These are phyloP conservation scores for Rhododendron williamsianum DNA, from an alignment of 148 eudicot species.

Conservation along the genomic window DNA sequence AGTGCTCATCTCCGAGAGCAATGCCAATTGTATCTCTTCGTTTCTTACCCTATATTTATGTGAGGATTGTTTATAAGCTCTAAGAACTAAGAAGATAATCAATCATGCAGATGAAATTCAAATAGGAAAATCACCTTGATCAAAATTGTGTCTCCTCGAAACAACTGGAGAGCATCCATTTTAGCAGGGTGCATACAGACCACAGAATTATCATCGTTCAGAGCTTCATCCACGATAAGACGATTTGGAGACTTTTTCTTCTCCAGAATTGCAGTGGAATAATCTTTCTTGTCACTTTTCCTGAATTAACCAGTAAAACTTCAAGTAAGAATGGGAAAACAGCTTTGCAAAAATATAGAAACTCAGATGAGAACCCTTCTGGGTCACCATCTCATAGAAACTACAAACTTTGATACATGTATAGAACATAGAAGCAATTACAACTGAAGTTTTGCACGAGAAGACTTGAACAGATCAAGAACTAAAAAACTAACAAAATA, in stretches of 20 bases:
- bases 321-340: background rate
- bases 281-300: slow-evolving; percentile 23
- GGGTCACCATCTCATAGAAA: background rate
- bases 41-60: slow-evolving; percentile 27
- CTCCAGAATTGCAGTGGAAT: slow-evolving; percentile 32
- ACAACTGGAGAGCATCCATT: slow-evolving; percentile 32
- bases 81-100: background rate
- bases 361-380: background rate
- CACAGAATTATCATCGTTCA: slow-evolving; percentile 34
- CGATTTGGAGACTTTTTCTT: slow-evolving; percentile 35
- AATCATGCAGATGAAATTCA: background rate
- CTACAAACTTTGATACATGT: background rate
- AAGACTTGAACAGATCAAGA: background rate
- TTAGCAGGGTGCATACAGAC: slow-evolving; percentile 25
- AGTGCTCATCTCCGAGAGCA: slow-evolving; percentile 27
- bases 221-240: slow-evolving; percentile 34
- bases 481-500: background rate
- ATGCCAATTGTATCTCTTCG: slow-evolving; percentile 32
- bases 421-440: background rate
- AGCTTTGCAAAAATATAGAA: background rate
- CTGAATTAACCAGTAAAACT: background rate
- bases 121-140: slow-evolving; percentile 20
- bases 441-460: background rate
- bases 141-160: slow-evolving; percentile 33
- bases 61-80: background rate